A percentile compares a stretch with the other conserved stretches of the same genome.
These are phyloP conservation scores for Nakaseomyces delphensis DNA, from an alignment of 1,139 yeast genomes.

Conservation along the genomic window DNA sequence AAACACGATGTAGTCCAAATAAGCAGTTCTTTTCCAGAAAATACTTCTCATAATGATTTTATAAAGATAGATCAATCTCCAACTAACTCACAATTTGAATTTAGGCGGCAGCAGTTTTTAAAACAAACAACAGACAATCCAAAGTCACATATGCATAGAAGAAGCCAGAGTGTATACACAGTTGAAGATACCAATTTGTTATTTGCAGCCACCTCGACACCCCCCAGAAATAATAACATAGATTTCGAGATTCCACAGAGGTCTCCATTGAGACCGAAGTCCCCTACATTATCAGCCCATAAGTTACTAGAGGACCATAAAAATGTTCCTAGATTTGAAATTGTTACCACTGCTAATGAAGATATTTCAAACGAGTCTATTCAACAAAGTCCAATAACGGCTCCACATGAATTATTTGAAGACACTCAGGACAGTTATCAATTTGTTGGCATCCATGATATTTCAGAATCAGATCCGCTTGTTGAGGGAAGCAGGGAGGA, in stretches of 20 bases:
- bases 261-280: slow-evolving; percentile 19
- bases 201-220: slow-evolving; percentile 13
- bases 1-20: neutral
- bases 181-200: slow-evolving; percentile 11
- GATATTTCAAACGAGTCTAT: neutral
- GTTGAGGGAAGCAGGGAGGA: neutral
- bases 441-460: slow-evolving; percentile 3
- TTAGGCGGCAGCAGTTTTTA: slow-evolving; percentile 18
- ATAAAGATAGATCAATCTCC: slow-evolving; percentile 15
- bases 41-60: slow-evolving; percentile 13
- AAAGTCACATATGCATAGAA: slow-evolving; percentile 23
- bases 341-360: slow-evolving; percentile 1
- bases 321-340: neutral
- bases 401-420: neutral
- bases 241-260: slow-evolving; percentile 15
- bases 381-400: neutral
- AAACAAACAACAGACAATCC: slow-evolving; percentile 10
- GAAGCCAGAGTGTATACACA: slow-evolving; percentile 18
- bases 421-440: slow-evolving; percentile 6
- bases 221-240: slow-evolving; percentile 6
- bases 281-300: slow-evolving; percentile 9
- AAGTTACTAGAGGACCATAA: neutral
- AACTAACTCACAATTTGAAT: slow-evolving; percentile 14
- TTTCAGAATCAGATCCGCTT: neutral
- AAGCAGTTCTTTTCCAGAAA: neutral